Base-by-base conservation (phyloP, 208 protist species). In the Phytomonas francai region DNA sequence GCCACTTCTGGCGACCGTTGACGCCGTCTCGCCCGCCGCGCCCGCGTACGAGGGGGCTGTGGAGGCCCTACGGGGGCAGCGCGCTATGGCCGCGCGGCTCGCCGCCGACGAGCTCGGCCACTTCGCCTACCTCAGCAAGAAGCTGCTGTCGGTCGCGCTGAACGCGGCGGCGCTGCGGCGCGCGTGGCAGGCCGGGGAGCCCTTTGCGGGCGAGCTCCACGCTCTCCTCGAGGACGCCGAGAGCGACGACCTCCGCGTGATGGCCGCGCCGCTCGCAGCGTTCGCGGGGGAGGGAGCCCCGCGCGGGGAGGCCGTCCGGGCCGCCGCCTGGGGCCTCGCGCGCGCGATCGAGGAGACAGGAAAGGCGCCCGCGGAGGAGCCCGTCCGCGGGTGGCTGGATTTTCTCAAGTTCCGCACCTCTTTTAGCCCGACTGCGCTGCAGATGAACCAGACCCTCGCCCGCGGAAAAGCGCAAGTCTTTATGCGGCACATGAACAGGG, bases 71-170 rank as follows among this genome's bases (percentile, higher is more conserved):
- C 33, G 70, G 0, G 75, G 72, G 11, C 88, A 94, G 67, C 68
- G 81, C 57, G 66, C 57, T 28, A 77, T 90, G 22, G 74, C 83
- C 25, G 71, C 82, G 45, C 76, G 85, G 63, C 70, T 93, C 45
- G 28, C 60, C 3, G 77, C 91, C 59, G 76, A 80, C 12, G 88
- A 96, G 69, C 62, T 84, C 19, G 74, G 73, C 25, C 77, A 92
- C 63, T 96, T 85, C 70, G 91, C 88, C 14, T 96, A 93, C 72
- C 67, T 87, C 29, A 89, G 88, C 68, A 96, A 96, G 65, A 93
- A 94, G 69, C 71, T 94, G 16, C 87, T 92, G 4, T 93, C 88
- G 2, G 83, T 93, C 19, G 62, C 80, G 7, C 73, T 96, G n/a
- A 85, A 91, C 65, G 84, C 80, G 29, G 83, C 89, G 68, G 85